Evolutionary conservation across 1,284 basidiomycete species (phyloP).

Genomic region (Leccinum proliferum): DNA sequence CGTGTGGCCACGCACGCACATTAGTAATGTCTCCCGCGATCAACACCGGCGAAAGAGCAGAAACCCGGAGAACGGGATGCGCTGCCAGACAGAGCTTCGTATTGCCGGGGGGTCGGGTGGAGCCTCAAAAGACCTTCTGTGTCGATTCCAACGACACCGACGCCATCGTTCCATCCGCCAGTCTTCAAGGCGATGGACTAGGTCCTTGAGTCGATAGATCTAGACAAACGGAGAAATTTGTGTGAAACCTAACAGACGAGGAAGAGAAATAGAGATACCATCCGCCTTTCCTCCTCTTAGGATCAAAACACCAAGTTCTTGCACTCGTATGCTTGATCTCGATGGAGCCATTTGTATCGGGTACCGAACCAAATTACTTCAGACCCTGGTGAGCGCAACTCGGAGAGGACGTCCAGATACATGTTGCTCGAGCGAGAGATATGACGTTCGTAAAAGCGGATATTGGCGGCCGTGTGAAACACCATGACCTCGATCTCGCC

Average conservation of each 20-base stretch:
- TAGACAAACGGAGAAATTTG: not conserved
- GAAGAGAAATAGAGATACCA: not conserved
- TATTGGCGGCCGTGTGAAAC: conserved; percentile 53
- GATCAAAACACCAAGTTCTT: conserved; percentile 3
- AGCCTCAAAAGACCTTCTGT: no score
- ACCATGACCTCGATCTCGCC: conserved; percentile 43
- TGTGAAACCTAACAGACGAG: not conserved
- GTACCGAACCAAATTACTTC: conserved; percentile 21
- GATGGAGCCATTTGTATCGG: conserved; percentile 11
- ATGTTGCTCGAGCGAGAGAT: no score
- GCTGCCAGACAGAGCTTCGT: no score
- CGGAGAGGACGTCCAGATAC: conserved; percentile 4
- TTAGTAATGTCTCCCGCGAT: no score
- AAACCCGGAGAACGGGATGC: no score
- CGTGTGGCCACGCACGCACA: no score
- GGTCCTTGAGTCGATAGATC: conserved; percentile 10
- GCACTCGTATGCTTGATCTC: conserved; percentile 16
- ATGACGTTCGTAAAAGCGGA: not conserved
- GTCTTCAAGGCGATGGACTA: conserved; percentile 8
- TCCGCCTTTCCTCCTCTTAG: not conserved
- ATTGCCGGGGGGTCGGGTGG: no score
- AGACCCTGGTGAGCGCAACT: conserved; percentile 20
- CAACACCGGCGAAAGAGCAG: no score
- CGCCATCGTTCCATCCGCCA: conserved; percentile 5
- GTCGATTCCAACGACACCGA: no score